Evolutionary conservation across 2,329 filamentous ascomycete genomes (phyloP).

Genomic region (Daldinia sp.): DNA sequence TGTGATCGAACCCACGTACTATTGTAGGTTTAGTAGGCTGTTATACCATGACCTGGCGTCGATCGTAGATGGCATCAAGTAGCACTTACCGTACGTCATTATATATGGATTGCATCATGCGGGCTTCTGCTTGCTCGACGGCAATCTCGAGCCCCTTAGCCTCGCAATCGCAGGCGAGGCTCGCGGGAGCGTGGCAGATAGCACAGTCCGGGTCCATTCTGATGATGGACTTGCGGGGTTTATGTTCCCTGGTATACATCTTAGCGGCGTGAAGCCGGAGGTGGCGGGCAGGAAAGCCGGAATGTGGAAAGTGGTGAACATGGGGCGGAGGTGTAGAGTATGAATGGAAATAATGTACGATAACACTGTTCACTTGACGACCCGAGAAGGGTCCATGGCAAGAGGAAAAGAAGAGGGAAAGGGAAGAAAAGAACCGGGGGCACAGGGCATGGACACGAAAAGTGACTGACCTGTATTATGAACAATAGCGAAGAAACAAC

Average conservation of each 20-base stretch:
- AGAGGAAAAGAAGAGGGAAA: conserved; percentile 39
- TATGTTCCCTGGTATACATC: conserved; percentile 64
- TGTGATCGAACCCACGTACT: conserved; percentile 74
- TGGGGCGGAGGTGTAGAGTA: conserved; percentile 43
- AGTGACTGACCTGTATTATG: conserved; percentile 54
- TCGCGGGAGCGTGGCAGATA: conserved; percentile 72
- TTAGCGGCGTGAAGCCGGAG: conserved; percentile 56
- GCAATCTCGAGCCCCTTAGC: conserved; percentile 73
- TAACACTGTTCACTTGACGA: conserved; percentile 51
- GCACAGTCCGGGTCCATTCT: conserved; percentile 79
- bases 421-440: conserved; percentile 37
- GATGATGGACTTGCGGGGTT: conserved; percentile 62
- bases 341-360: conserved; percentile 52
- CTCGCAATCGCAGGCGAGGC: conserved; percentile 72
- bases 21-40: conserved; percentile 39
- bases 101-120: conserved; percentile 73
- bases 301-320: conserved; percentile 46
- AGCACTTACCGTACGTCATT: conserved; percentile 70
- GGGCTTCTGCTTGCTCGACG: conserved; percentile 71
- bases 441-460: conserved; percentile 25
- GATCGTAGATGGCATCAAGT: neutral
- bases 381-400: conserved; percentile 55
- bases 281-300: conserved; percentile 48
- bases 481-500: conserved; percentile 52
- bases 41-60: neutral